phyloP scores from a whole-genome alignment of 352 stramenopile genomes.

The Paralagenidium karlingii region DNA sequence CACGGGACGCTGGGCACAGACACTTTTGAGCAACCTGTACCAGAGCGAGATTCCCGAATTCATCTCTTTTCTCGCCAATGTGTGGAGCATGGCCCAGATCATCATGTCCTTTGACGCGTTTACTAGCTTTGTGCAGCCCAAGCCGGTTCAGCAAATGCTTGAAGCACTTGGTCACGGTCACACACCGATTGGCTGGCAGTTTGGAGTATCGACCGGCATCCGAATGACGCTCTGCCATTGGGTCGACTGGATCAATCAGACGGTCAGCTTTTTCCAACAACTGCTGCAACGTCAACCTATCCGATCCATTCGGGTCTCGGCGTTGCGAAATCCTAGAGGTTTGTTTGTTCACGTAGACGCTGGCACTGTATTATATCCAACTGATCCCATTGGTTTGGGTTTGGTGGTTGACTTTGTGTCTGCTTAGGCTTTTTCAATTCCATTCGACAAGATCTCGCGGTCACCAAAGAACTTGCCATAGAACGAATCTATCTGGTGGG shows the following conservation, averaged over 20 bases:
- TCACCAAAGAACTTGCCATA: too few relatives aligned
- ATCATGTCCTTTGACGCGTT: conserved; percentile 17
- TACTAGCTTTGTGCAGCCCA: conserved; percentile 4
- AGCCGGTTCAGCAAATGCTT: conserved; percentile 8
- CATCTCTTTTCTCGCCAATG: conserved; percentile 21
- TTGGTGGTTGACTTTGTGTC: not conserved
- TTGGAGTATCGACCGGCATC: not conserved
- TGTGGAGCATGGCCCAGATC: conserved; percentile 22
- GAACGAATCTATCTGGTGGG: too few relatives aligned
- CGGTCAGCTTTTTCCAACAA: conserved; percentile 2
- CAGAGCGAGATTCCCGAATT: conserved; percentile 35
- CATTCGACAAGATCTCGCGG: conserved; percentile 2
- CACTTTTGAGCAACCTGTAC: conserved; percentile 18
- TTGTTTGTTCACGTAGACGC: too few relatives aligned
- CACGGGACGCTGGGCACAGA: too few relatives aligned
- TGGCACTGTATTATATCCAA: conserved; percentile 1
- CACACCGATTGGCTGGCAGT: conserved; percentile 3
- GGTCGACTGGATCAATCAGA: conserved; percentile 4
- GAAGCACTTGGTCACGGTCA: not conserved
- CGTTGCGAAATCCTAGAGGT: conserved; percentile 30
- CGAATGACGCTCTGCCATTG: not conserved
- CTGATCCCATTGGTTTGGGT: not conserved
- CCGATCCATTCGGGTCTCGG: conserved; percentile 19
- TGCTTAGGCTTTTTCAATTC: not conserved
- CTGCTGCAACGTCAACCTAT: not conserved